Evolutionary conservation across 371 early-diverging fungal genomes (phyloP).

Genomic region (Mucor piriformis): DNA sequence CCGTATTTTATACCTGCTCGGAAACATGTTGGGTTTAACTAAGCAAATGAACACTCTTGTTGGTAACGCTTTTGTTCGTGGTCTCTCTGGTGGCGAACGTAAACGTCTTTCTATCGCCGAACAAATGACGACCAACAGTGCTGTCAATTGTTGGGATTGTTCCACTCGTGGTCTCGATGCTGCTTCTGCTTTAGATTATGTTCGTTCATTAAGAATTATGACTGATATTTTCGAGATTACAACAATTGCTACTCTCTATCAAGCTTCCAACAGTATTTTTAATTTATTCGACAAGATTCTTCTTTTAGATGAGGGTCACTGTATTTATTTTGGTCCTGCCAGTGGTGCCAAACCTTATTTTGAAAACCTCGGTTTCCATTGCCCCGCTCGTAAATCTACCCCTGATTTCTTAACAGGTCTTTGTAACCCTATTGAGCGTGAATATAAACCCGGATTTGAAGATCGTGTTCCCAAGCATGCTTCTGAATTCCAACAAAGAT

Average conservation of each 20-base stretch:
- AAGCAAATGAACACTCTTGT: constrained; percentile 80
- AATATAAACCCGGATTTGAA: constrained; percentile 57
- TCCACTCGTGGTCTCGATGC: constrained; percentile 91
- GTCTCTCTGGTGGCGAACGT: constrained; percentile 86
- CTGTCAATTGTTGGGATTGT: constrained; percentile 84
- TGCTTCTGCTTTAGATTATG: constrained; percentile 82
- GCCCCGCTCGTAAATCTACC: constrained; percentile 73
- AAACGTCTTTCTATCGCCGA: constrained; percentile 88
- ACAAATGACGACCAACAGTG: constrained; percentile 78
- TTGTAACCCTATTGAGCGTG: constrained; percentile 65
- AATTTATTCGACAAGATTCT: constrained; percentile 78
- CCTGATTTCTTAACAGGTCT: constrained; percentile 80
- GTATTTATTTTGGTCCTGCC: constrained; percentile 77
- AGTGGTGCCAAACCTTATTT: constrained; percentile 73
- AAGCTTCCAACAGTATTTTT: constrained; percentile 77
- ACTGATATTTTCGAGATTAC: constrained; percentile 68
- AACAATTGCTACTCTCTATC: constrained; percentile 67
- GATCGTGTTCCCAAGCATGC: constrained; percentile 50
- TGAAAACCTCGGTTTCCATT: constrained; percentile 65
- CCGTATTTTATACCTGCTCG: constrained; percentile 54
- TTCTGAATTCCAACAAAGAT: constrained; percentile 53
- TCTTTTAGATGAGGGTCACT: constrained; percentile 72
- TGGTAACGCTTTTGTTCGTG: constrained; percentile 82
- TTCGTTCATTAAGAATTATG: constrained; percentile 68
- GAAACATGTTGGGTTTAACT: constrained; percentile 73